phyloP scores from a whole-genome alignment of 768 basidiomycete genomes.

The Phallus indusiatus region DNA sequence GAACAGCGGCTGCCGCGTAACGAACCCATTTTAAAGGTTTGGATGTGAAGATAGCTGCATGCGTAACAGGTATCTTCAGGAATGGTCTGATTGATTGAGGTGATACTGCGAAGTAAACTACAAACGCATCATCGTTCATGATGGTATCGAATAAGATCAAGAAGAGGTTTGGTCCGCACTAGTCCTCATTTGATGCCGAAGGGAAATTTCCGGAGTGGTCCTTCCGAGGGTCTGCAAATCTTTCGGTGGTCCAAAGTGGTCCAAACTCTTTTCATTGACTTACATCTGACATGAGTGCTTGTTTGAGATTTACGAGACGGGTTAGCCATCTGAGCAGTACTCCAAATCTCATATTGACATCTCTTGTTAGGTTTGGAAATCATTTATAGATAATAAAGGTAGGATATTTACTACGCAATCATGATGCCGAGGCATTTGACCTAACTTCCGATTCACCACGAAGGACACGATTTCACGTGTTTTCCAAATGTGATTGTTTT shows the following conservation, averaged over 20 bases:
- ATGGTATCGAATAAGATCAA: no score
- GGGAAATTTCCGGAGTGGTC: no score
- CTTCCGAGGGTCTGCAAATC: no score
- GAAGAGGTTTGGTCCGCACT: no score
- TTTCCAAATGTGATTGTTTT: conserved; percentile 56
- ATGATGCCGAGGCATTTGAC: background rate
- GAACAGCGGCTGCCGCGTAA: background rate
- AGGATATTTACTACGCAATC: conserved; percentile 6
- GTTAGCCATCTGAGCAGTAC: conserved; percentile 22
- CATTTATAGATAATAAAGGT: conserved; percentile 71
- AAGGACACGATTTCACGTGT: conserved; percentile 73
- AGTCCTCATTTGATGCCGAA: no score
- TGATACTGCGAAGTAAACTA: no score
- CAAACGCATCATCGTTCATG: no score
- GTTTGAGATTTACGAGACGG: conserved; percentile 58
- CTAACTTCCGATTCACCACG: conserved; percentile 6
- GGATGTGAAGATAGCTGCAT: no score
- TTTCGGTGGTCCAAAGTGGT: no score
- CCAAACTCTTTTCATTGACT: no score
- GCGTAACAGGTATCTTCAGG: no score
- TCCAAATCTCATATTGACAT: conserved; percentile 10
- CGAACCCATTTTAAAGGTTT: background rate
- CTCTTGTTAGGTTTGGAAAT: conserved; percentile 61
- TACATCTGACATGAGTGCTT: conserved; percentile 44
- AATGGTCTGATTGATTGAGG: no score